Evolutionary conservation across 108 stramenopile species (phyloP), one percentile per base, ranked within the genome.

Genomic region (Cylindrotheca fusiformis): DNA sequence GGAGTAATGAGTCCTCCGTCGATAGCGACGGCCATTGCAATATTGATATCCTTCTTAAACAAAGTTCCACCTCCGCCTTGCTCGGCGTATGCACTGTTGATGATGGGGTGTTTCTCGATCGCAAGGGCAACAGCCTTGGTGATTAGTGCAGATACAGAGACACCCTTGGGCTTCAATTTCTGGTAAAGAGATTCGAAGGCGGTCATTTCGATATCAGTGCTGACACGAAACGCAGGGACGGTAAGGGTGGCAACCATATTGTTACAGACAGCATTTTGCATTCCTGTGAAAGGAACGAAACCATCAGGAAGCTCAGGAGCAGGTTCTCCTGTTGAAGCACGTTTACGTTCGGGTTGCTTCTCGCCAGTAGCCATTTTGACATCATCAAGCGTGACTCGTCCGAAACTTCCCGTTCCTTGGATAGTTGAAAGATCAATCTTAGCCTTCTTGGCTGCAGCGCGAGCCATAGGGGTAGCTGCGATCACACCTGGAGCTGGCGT

Each of bases 1-100:
- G 97, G 97, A 5, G 97, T 98, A 57, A 98, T 98, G 33, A 98
- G 85, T 1, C 97, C 97, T n/a, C 97, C 97, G 21, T 97, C 96
- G 60, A 98, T 93, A 21, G 97, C 93, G 18, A 98, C 97, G 26
- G 97, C 97, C 95, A 96, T 97, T 52, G 97, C 96, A 74, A 98
- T 92, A 71, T 98, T 98, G 67, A 98, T 95, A 64, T 98, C 95
- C 49, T 72, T 76, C 68, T 97, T 97, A 85, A 93, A 98, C 44
- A 75, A 49, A 47, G 88, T 87, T 41, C 86, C 90, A 19, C 79
- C 79, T 0, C 83, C 82, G 18, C 56, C 69, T 65, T 85, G 72
- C 23, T 83, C 77, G 24, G 87, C 80, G 80, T 94, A 97, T 5
- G 80, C 79, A 65, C 94, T 92, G 67, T 98, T 98, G 60, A 98